Evolutionary conservation across 345 rosid genomes (phyloP), one percentile per base, ranked within the genome.

Genomic region (Draba incana): DNA sequence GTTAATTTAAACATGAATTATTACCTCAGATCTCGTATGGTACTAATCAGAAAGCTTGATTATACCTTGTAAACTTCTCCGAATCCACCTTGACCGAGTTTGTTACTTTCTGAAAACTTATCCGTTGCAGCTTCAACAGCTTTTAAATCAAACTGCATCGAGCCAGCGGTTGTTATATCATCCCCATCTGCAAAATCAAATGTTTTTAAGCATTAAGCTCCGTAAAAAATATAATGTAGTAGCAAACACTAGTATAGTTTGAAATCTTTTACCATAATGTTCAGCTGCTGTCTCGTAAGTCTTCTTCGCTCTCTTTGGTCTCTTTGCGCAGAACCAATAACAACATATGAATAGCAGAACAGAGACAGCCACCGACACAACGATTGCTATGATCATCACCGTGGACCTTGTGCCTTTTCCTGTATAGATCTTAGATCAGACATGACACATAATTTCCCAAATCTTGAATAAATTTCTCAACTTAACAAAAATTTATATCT

Each of bases 61-160:
- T 31, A 25, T 72, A 85, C 89, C 89, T 77, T 79, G 79, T 79
- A 87, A 70, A 89, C 92, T 30, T 63, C 79, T 11, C 92, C 84
- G 42, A 87, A 87, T 57, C 92, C 96, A 30, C 96, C 96, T 71
- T 57, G 78, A 28, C 96, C 91, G 2, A 85, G 72, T 64, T 78
- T 81, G 68, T 85, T 84, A 4, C 65, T 46, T 5, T 20, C 50
- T 0, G 88, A 81, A 72, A 89, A 85, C 2, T 71, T 52, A 14
- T 79, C 30, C 2, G 88, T 83, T 2, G 88, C 87, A 5, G 47
- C 61, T 77, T 73, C 52, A 31, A 85, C 64, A 1, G 74, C 56
- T 4, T 10, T 61, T 0, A 82, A 62, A 57, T 80, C 82, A 24
- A 57, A 74, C 53, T 85, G 83, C 62, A 82, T 56, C 7, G 83